Evolutionary conservation across 1,284 basidiomycete genomes (phyloP).

Genomic region (Rhodofomes roseus): DNA sequence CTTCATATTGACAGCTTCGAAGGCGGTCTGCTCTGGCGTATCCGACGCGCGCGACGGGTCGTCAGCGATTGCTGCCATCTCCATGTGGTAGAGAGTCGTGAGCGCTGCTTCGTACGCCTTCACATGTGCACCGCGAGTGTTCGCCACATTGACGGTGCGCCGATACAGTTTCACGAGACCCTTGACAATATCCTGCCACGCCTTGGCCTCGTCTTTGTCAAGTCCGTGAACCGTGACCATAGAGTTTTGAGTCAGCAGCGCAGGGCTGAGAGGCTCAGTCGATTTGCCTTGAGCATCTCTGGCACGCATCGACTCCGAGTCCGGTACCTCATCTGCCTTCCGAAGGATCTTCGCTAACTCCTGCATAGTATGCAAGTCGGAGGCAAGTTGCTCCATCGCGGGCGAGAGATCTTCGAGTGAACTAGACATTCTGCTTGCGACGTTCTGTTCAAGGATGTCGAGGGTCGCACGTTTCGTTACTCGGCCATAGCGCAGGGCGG

Average conservation of each 20-base stretch:
- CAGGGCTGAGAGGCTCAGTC: constrained; percentile 9
- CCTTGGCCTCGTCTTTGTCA: constrained; percentile 20
- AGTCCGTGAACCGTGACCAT: constrained; percentile 16
- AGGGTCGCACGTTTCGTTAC: constrained; percentile 57
- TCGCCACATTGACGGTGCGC: constrained; percentile 33
- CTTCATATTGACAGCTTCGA: constrained; percentile 41
- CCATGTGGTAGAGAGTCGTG: constrained; percentile 42
- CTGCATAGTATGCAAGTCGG: constrained; percentile 3
- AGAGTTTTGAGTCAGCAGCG: constrained; percentile 1
- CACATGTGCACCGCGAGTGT: constrained; percentile 44
- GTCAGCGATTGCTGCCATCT: constrained; percentile 35
- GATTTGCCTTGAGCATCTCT: constrained; percentile 3
- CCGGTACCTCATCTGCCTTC: background rate
- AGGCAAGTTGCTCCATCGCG: constrained; percentile 4
- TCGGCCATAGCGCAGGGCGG: constrained; percentile 53
- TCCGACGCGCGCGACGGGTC: constrained; percentile 34
- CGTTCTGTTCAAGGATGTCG: constrained; percentile 62
- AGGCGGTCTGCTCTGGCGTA: constrained; percentile 39
- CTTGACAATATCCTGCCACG: constrained; percentile 36
- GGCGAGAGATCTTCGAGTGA: constrained; percentile 13
- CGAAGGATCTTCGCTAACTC: constrained; percentile 10
- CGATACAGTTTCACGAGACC: constrained; percentile 34
- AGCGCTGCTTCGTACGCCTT: constrained; percentile 53
- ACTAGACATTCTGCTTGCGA: constrained; percentile 48
- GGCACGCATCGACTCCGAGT: background rate